Conservation (phyloP, 441 rosid species). For the Capsella rubella region DNA sequence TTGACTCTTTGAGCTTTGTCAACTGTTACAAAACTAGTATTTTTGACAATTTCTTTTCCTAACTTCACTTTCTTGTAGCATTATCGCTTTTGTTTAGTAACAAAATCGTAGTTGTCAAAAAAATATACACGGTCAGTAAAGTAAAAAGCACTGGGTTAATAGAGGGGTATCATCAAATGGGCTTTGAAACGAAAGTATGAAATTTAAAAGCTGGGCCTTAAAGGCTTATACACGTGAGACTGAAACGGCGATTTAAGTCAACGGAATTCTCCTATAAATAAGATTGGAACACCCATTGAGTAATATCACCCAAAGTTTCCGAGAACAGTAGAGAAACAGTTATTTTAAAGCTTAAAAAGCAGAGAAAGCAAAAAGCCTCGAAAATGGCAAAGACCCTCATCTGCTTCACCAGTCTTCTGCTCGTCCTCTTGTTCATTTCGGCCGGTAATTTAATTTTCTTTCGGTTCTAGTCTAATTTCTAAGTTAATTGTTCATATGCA, state of each 20-base stretch:
- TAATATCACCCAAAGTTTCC: conserved; percentile 13
- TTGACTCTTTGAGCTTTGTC: background rate
- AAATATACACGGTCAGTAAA: background rate
- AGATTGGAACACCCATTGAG: background rate
- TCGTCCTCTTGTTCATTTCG: conserved; percentile 31
- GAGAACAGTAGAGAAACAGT: background rate
- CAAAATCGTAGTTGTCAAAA: background rate
- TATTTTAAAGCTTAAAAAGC: background rate
- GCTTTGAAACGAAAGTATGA: background rate
- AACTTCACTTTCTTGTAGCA: background rate
- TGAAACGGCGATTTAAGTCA: conserved; percentile 7
- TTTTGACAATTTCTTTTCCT: too few relatives aligned
- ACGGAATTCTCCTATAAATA: conserved; percentile 24
- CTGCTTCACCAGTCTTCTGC: conserved; percentile 31
- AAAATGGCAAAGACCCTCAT: conserved; percentile 35
- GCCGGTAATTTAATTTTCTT: conserved; percentile 7
- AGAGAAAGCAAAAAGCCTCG: conserved; percentile 2
- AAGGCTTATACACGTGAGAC: background rate
- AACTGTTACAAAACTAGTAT: background rate
- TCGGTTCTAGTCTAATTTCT: conserved; percentile 3
- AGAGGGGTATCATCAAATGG: too few relatives aligned
- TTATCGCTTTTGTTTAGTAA: background rate
- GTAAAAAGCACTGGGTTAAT: too few relatives aligned
- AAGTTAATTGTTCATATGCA: background rate
- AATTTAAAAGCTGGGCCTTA: conserved; percentile 9